A percentile compares a stretch with the other conserved stretches of the same genome.
These are phyloP conservation scores for Lodderomyces orthopsilosis DNA, from an alignment of 1,139 yeast species.

Conservation along the genomic window DNA sequence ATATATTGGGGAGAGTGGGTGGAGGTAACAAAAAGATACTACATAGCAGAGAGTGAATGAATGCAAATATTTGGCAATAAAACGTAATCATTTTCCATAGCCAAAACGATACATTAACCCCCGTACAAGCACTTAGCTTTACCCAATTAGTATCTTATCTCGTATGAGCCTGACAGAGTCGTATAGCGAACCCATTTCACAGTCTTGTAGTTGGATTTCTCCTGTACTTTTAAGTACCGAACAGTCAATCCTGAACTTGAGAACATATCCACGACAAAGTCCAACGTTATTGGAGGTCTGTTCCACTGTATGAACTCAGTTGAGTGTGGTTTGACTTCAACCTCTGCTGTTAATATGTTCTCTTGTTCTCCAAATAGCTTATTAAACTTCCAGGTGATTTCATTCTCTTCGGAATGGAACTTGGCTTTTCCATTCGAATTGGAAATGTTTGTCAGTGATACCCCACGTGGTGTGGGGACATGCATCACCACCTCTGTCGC, in stretches of 20 bases:
- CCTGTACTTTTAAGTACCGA: constrained; percentile 67
- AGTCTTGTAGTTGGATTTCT: constrained; percentile 62
- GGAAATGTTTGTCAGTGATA: constrained; percentile 48
- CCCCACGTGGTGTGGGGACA: constrained; percentile 71
- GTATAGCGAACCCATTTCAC: constrained; percentile 86
- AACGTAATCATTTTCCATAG: no score
- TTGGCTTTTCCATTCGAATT: constrained; percentile 66
- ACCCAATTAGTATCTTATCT: constrained; percentile 58
- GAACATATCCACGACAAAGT: constrained; percentile 71
- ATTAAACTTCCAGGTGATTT: constrained; percentile 66
- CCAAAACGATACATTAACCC: no score
- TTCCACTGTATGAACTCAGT: constrained; percentile 46
- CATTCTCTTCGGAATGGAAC: constrained; percentile 63
- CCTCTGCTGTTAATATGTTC: constrained; percentile 51
- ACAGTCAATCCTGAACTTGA: constrained; percentile 78
- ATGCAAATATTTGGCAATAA: no score
- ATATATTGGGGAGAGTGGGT: no score
- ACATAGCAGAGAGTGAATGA: no score
- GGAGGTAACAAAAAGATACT: no score
- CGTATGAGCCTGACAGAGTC: constrained; percentile 76
- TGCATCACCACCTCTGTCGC: constrained; percentile 65
- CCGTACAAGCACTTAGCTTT: no score
- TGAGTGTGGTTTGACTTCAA: constrained; percentile 29
- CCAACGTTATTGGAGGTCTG: constrained; percentile 74
- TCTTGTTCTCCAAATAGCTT: constrained; percentile 70